Conservation (phyloP, 495 filamentous ascomycete species). For the Melanomma pulvis-pyrius region DNA sequence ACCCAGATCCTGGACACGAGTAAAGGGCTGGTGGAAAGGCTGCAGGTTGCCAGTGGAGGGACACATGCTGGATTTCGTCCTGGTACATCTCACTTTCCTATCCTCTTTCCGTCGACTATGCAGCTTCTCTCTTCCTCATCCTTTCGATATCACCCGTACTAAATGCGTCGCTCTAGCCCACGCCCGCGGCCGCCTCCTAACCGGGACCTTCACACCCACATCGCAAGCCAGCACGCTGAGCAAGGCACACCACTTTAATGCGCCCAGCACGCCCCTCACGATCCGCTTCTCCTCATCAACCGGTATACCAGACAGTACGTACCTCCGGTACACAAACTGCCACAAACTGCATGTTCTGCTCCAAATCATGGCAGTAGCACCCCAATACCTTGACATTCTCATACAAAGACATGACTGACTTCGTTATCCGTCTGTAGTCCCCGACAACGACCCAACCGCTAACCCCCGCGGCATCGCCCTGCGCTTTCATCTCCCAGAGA, state of each 20-base stretch:
- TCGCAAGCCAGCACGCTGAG: conserved; percentile 49
- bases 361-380: too few relatives aligned
- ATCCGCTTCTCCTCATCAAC: conserved; percentile 58
- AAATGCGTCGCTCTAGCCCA: conserved; percentile 47
- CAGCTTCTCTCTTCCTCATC: neutral
- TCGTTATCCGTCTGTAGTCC: too few relatives aligned
- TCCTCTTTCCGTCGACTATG: conserved; percentile 5
- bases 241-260: conserved; percentile 55
- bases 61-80: conserved; percentile 53
- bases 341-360: too few relatives aligned
- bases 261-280: conserved; percentile 50
- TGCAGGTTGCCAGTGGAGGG: conserved; percentile 50
- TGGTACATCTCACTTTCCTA: conserved; percentile 37
- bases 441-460: conserved; percentile 53
- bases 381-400: too few relatives aligned
- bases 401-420: too few relatives aligned
- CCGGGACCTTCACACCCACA: conserved; percentile 56
- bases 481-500: conserved; percentile 50
- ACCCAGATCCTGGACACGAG: conserved; percentile 47
- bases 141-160: neutral
- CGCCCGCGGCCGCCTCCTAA: conserved; percentile 54
- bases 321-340: too few relatives aligned
- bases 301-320: conserved; percentile 53
- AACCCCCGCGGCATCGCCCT: conserved; percentile 56
- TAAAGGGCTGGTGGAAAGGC: conserved; percentile 43